phyloP scores from a whole-genome alignment of 305 asterid genomes.

The Fraxinus nigra region DNA sequence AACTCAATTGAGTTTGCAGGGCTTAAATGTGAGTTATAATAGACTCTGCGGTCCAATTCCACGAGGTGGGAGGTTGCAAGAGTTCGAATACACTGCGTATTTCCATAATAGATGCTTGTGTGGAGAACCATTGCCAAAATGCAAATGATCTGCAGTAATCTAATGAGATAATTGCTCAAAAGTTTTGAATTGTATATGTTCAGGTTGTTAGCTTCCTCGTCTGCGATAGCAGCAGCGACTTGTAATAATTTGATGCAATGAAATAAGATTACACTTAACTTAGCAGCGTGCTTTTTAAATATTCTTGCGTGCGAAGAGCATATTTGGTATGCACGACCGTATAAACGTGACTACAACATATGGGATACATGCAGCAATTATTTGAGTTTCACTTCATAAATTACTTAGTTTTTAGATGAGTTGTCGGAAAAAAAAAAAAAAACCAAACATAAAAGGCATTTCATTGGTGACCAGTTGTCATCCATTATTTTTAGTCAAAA shows the following conservation, averaged over 20 bases:
- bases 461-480: neutral
- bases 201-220: neutral
- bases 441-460: neutral
- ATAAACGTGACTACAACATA: neutral
- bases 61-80: neutral
- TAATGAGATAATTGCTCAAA: neutral
- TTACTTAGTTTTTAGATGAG: neutral
- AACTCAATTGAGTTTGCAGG: neutral
- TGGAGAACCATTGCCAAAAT: constrained; percentile 15
- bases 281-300: neutral
- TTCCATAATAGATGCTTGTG: constrained; percentile 21
- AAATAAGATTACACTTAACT: neutral
- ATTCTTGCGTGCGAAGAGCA: neutral
- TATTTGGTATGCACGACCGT: neutral
- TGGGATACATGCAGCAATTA: neutral
- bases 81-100: neutral
- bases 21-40: constrained; percentile 21
- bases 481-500: neutral
- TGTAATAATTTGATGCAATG: neutral
- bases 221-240: neutral
- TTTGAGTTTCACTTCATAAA: neutral
- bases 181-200: neutral
- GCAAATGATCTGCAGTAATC: neutral
- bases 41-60: constrained; percentile 22
- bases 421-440: neutral